Percentiles rank a stretch among this genome's conserved stretches.
phyloP scores from a whole-genome alignment of 192 early-diverging fungal genomes.

The Coemansia reversa region DNA sequence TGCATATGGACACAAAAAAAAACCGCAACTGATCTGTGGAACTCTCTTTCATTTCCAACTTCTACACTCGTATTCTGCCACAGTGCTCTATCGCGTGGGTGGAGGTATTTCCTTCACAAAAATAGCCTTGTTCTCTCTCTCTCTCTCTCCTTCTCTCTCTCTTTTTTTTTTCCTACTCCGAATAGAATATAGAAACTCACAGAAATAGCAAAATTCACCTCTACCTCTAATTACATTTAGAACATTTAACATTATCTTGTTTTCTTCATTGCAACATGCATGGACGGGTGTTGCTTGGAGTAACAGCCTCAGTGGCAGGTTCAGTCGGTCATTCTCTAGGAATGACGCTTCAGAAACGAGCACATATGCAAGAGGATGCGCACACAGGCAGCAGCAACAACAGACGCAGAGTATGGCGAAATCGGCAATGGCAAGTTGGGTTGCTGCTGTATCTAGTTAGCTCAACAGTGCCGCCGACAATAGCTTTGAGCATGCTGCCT shows the following conservation, averaged over 20 bases:
- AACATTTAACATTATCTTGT: neutral
- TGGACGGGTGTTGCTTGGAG: slow-evolving; percentile 52
- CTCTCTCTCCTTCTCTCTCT: too few relatives aligned
- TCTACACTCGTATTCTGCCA: neutral
- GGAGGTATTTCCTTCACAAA: neutral
- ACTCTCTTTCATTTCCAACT: neutral
- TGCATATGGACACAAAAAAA: neutral
- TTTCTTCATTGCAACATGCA: slow-evolving; percentile 21
- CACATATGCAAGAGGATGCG: slow-evolving; percentile 55
- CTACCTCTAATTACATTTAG: neutral
- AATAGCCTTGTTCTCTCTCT: neutral
- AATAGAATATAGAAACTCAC: neutral
- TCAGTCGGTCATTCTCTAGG: slow-evolving; percentile 73
- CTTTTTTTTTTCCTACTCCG: neutral
- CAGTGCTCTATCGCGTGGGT: neutral
- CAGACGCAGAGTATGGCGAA: slow-evolving; percentile 26
- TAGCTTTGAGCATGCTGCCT: slow-evolving; percentile 74
- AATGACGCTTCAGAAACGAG: slow-evolving; percentile 73
- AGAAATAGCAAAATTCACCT: neutral
- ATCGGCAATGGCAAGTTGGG: slow-evolving; percentile 66
- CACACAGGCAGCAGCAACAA: slow-evolving; percentile 9
- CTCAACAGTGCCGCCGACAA: slow-evolving; percentile 67
- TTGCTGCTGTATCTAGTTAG: slow-evolving; percentile 66
- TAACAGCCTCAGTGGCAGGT: slow-evolving; percentile 62
- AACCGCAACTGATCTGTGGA: neutral